A percentile compares a stretch with the other conserved stretches of the same genome.
These are phyloP conservation scores for Venustampulla echinocandica DNA, from an alignment of 495 filamentous ascomycete genomes.

Conservation along the genomic window DNA sequence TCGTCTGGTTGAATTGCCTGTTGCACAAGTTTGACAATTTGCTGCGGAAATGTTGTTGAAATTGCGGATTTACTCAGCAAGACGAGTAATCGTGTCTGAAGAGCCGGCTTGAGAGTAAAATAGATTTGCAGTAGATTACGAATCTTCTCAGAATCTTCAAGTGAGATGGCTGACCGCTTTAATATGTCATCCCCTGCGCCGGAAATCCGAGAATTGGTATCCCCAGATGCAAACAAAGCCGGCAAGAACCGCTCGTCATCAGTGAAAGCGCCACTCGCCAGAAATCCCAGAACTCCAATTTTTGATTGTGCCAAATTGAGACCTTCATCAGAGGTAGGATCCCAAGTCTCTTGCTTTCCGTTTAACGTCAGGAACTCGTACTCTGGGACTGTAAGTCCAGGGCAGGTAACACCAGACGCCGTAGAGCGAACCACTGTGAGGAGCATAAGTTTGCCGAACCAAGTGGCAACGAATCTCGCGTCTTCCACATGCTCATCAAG, in stretches of 20 bases:
- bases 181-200: conserved; percentile 75
- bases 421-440: conserved; percentile 39
- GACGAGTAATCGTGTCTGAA: conserved; percentile 66
- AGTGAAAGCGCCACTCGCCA: conserved; percentile 76
- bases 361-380: conserved; percentile 63
- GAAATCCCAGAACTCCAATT: conserved; percentile 55
- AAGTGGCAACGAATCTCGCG: conserved; percentile 62
- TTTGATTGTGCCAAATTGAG: conserved; percentile 61
- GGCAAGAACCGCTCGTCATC: conserved; percentile 76
- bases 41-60: conserved; percentile 50
- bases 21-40: conserved; percentile 62
- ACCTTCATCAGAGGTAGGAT: conserved; percentile 46
- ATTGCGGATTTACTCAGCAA: conserved; percentile 69
- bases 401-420: conserved; percentile 33
- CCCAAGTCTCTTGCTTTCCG: conserved; percentile 62
- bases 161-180: conserved; percentile 60
- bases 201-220: conserved; percentile 71
- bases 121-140: conserved; percentile 61
- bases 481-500: conserved; percentile 55
- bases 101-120: conserved; percentile 55
- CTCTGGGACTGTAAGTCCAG: conserved; percentile 63
- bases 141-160: conserved; percentile 62
- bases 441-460: conserved; percentile 74
- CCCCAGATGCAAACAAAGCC: conserved; percentile 70
- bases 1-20: conserved; percentile 42